Base-by-base conservation (phyloP, 2,329 filamentous ascomycete species). In the Aspergillus neoniger region DNA sequence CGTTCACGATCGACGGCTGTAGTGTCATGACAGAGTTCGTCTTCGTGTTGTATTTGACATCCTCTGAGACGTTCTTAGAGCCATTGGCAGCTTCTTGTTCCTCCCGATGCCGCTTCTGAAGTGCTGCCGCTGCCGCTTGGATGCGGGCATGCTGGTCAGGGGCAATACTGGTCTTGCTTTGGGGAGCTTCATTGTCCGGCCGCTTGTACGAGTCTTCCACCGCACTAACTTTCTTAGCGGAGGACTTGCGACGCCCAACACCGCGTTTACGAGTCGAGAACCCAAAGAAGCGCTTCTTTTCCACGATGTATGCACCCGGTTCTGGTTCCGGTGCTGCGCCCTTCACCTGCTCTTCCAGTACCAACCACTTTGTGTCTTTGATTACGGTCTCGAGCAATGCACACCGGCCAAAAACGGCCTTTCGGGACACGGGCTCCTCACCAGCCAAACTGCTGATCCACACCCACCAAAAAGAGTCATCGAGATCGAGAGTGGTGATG, bases 401-500 rank as follows among this genome's bases (percentile, higher is more conserved):
- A 71, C 95, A 99, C 64, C 95, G 86, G 39, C 95, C 95, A 74
- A 99, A 99, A 0, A 93, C 92, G 5, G 93, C 89, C 74, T 99
- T 99, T 62, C 95, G 87, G 50, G 89, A 85, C 0, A 87, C 78
- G 0, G 93, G 91, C 78, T 99, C 95, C 71, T 99, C 95, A 0
- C 88, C 90, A 1, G 94, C 92, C 70, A 99, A 80, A 82, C 94
- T 98, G 68, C 88, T 96, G 84, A 99, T 98, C 95, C 95, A 99
- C 4, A 98, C 95, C 94, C 95, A 98, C 95, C 95, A 99, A 76
- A 99, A 99, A 1, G 92, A 90, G 74, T 98, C 94, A 69, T 99
- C 95, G 5, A 99, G 82, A 64, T 95, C 89, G 59, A 98, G 86
- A 39, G 85, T 85, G 23, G 86, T 90, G 71, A 99, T 96, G 73